Conservation (phyloP, 371 early-diverging fungal genomes). For the Paraphysoderma sedebokerense region DNA sequence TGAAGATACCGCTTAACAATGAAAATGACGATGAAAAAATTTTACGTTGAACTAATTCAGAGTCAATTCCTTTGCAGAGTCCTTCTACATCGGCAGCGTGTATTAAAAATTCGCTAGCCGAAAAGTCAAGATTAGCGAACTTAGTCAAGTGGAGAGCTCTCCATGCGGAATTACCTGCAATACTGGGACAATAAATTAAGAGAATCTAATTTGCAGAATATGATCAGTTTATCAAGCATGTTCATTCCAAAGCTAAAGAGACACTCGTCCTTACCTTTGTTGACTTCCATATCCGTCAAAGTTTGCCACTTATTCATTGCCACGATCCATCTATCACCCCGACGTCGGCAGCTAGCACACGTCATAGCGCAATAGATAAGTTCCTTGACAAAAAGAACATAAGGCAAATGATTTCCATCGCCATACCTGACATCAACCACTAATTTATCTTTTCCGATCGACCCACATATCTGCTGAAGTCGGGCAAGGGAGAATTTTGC, state of each 20-base stretch:
- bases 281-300: conserved; percentile 71
- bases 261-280: conserved; percentile 23
- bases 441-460: conserved; percentile 56
- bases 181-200: conserved; percentile 42
- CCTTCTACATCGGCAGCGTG: conserved; percentile 98
- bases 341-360: conserved; percentile 47
- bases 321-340: conserved; percentile 63
- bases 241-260: background rate
- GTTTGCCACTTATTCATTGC: conserved; percentile 97
- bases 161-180: conserved; percentile 38
- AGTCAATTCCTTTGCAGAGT: conserved; percentile 81
- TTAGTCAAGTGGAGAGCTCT: background rate
- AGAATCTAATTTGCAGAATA: conserved; percentile 14
- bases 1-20: conserved; percentile 1
- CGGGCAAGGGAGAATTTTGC: conserved; percentile 49
- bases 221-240: background rate
- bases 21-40: conserved; percentile 13
- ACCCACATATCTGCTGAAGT: conserved; percentile 32
- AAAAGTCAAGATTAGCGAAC: background rate
- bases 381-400: background rate
- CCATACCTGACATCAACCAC: conserved; percentile 75
- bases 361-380: background rate
- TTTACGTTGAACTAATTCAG: conserved; percentile 42
- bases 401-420: background rate
- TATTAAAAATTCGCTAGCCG: conserved; percentile 69